A percentile compares a stretch with the other conserved stretches of the same genome.
Evolutionary conservation across 257 asterid genomes (phyloP).

Genomic region (Verbascum thapsus): DNA sequence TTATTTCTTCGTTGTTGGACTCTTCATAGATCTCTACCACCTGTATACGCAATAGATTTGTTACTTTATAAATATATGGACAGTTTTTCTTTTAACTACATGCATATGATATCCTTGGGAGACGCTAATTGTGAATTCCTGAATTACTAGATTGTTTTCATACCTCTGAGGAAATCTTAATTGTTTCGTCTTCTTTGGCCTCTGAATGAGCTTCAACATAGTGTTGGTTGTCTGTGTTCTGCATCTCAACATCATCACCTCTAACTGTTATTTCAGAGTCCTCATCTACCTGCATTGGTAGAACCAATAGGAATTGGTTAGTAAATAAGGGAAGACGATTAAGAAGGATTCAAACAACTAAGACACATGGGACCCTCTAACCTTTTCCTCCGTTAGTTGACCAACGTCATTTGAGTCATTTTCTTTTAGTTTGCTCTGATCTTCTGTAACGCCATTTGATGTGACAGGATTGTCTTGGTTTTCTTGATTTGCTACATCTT

Average conservation of each 20-base stretch:
- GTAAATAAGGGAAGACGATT: too few relatives aligned
- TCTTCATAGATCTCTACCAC: conserved; percentile 19
- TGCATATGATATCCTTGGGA: too few relatives aligned
- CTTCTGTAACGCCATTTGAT: conserved; percentile 19
- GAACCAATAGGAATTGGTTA: not conserved
- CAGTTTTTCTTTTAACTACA: too few relatives aligned
- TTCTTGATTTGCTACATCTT: not conserved
- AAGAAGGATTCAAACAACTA: not conserved
- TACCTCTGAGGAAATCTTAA: conserved; percentile 3
- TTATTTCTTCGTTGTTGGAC: conserved; percentile 25
- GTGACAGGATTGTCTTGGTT: conserved; percentile 15
- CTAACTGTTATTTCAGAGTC: conserved; percentile 4
- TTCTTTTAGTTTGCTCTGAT: conserved; percentile 20
- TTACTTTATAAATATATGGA: too few relatives aligned
- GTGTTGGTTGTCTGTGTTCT: not conserved
- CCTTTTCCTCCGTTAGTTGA: not conserved
- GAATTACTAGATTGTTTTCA: not conserved
- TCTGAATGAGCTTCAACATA: conserved; percentile 8
- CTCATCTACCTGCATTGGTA: conserved; percentile 12
- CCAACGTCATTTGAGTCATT: conserved; percentile 11
- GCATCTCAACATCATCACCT: conserved; percentile 10
- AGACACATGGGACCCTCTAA: not conserved
- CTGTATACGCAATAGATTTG: conserved; percentile 9
- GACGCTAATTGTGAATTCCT: not conserved
- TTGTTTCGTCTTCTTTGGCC: conserved; percentile 12